Evolutionary conservation across 176 grass and related monocot genomes (phyloP), one percentile per base, ranked within the genome.

Genomic region (Oryza meyeriana): DNA sequence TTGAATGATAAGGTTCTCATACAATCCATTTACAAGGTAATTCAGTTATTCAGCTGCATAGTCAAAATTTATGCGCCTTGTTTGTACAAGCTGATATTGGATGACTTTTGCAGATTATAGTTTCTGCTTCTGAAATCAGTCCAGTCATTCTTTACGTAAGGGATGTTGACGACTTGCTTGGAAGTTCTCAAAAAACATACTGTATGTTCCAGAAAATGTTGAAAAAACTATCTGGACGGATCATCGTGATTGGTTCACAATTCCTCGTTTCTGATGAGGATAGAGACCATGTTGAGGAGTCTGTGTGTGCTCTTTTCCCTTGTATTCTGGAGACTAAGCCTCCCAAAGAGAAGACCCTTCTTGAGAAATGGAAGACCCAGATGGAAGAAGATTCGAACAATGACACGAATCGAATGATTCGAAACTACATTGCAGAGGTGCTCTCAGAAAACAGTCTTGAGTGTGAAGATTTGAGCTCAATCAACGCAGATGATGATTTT

Each of bases 211-310:
- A 95, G 72, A 89, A 95, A 77, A 88, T 98, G 90, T 87, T 95
- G 64, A 83, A 62, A 5, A 95, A 88, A 87, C 55, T 95, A 73
- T 86, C 82, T 64, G 90, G 93, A 58, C 85, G 69, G 47, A 86
- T 98, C 75, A 66, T 95, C 80, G 38, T 98, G 81, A 78, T 98
- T 62, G 96, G 96, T 86, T 95, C 96, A 41, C 79, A 88, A 70
- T 82, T 91, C 52, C 79, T 88, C 9, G 74, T 84, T 57, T 47
- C 32, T 73, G 80, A 95, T 72, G 50, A 72, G 61, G 71, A 87
- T 71, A 67, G 55, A 76, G 40, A 64, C 27, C 69, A 90, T 47
- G 52, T 92, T 20, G 83, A 90, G 66, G 72, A 88, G 28, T 63
- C 61, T 73, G 74, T 98, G 38, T 82, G 22, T 50, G 70, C 45